Conservation (phyloP, 2,329 filamentous ascomycete species). For the Daldinia eschscholtzii region DNA sequence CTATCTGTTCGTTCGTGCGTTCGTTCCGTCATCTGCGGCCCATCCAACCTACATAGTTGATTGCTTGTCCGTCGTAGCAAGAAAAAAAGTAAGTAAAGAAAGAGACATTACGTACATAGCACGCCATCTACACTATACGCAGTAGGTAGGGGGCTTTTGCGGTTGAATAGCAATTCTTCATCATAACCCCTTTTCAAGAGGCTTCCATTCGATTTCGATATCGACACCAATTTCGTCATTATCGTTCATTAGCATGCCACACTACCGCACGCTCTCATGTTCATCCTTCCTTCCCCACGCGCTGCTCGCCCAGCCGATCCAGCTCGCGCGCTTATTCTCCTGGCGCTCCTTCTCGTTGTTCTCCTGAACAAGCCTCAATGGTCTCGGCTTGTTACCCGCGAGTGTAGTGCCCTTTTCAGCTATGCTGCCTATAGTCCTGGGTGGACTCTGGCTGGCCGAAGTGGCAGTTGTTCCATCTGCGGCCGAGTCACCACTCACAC, state of each 20-base stretch:
- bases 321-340: conserved; percentile 71
- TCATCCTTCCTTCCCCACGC: conserved; percentile 65
- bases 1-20: neutral
- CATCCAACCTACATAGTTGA: conserved; percentile 12
- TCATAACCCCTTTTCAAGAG: neutral
- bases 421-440: conserved; percentile 56
- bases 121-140: neutral
- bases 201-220: conserved; percentile 3
- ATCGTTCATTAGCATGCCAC: conserved; percentile 9
- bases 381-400: conserved; percentile 81
- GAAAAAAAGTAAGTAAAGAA: neutral
- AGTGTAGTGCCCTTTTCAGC: conserved; percentile 70
- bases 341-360: conserved; percentile 65
- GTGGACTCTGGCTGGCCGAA: conserved; percentile 61
- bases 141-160: neutral
- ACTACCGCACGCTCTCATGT: conserved; percentile 40
- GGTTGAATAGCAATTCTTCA: conserved; percentile 4
- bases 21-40: conserved; percentile 5
- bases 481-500: conserved; percentile 75
- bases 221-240: conserved; percentile 4
- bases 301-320: conserved; percentile 69
- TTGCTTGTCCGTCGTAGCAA: conserved; percentile 14
- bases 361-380: conserved; percentile 88
- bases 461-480: conserved; percentile 64
- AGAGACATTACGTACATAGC: conserved; percentile 10